These are phyloP conservation scores for Chaetomium strumarium DNA, from an alignment of 2,329 filamentous ascomycete genomes.

Conservation along the genomic window DNA sequence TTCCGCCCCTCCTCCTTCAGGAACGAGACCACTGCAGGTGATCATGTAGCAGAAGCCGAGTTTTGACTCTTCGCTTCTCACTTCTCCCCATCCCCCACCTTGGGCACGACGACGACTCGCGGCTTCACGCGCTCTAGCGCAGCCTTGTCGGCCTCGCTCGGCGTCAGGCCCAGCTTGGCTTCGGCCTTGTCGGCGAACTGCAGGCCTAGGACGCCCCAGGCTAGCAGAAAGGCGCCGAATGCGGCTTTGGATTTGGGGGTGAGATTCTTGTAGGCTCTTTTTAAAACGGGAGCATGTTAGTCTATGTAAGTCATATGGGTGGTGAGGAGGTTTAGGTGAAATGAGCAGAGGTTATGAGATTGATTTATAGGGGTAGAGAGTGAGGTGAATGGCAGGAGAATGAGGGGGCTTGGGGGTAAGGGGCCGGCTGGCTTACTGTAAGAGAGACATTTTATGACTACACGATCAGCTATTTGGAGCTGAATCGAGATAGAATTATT, in stretches of 20 bases:
- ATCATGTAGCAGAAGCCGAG: not conserved
- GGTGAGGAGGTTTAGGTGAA: not conserved
- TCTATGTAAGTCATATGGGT: not conserved
- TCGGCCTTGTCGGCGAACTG: conserved; percentile 68
- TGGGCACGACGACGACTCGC: conserved; percentile 56
- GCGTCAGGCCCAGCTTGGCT: conserved; percentile 63
- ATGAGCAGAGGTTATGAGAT: conserved; percentile 2
- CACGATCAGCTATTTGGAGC: not conserved
- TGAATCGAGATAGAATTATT: not conserved
- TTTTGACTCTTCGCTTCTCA: not conserved
- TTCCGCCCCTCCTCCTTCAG: not conserved
- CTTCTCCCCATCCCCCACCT: conserved; percentile 24
- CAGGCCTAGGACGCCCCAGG: conserved; percentile 70
- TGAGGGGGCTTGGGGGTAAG: not conserved
- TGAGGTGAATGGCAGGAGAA: not conserved
- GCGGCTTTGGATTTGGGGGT: conserved; percentile 61
- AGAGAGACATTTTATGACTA: conserved; percentile 26
- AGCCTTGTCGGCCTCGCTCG: conserved; percentile 67
- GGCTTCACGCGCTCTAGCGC: conserved; percentile 57
- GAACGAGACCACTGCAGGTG: not conserved
- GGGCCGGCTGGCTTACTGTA: conserved; percentile 18
- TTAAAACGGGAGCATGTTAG: not conserved
- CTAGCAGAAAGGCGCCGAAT: conserved; percentile 68
- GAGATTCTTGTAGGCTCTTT: conserved; percentile 65
- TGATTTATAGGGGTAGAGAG: not conserved